Evolutionary conservation across 208 protist species (phyloP).

Genomic region (Phytomonas francai): DNA sequence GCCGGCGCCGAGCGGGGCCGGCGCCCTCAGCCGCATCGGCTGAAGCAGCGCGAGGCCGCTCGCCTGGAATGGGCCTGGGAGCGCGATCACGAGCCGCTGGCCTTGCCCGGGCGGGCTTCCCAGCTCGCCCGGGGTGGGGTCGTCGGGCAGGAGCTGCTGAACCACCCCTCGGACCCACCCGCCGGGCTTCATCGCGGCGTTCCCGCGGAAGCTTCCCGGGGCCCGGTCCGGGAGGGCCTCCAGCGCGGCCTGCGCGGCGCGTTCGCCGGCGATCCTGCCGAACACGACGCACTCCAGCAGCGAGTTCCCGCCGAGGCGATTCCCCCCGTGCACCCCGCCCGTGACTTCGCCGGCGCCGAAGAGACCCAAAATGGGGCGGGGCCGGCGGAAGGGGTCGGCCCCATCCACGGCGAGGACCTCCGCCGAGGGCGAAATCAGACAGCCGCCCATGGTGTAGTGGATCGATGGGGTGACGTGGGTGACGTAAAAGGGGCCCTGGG

Average conservation of each 20-base stretch:
- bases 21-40: constrained; percentile 54
- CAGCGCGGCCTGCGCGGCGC: constrained; percentile 43
- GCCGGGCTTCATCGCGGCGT: background rate
- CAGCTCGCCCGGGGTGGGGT: constrained; percentile 30
- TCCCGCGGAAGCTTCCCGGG: background rate
- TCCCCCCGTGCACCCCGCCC: constrained; percentile 94
- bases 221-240: constrained; percentile 14
- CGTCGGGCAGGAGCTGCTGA: constrained; percentile 27
- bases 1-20: constrained; percentile 17
- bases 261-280: constrained; percentile 64
- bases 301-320: constrained; percentile 95
- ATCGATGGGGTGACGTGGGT: constrained; percentile 90
- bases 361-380: constrained; percentile 79
- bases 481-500: constrained; percentile 70
- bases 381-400: constrained; percentile 17
- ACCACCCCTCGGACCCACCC: constrained; percentile 21
- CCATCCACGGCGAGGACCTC: constrained; percentile 61
- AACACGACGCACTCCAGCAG: constrained; percentile 86
- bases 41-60: constrained; percentile 67
- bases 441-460: constrained; percentile 97
- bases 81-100: constrained; percentile 62
- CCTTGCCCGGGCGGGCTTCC: constrained; percentile 19
- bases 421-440: constrained; percentile 79
- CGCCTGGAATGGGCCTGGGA: constrained; percentile 58
- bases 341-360: constrained; percentile 96